These are phyloP conservation scores for Fusarium hainanense DNA, from an alignment of 2,329 filamentous ascomycete genomes.

Conservation along the genomic window DNA sequence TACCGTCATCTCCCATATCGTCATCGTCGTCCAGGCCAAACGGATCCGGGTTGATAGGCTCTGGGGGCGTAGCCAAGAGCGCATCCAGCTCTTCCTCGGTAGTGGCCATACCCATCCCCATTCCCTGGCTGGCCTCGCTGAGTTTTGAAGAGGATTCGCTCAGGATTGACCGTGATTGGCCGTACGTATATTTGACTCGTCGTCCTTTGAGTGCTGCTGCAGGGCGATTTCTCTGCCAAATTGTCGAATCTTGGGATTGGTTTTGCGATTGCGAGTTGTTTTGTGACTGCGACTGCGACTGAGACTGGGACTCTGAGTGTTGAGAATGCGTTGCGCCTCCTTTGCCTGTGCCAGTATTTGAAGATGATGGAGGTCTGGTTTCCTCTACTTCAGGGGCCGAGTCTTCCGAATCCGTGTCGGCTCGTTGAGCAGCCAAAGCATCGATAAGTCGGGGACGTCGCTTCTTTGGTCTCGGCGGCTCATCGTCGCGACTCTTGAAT, in stretches of 20 bases:
- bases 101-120: slow-evolving; percentile 32
- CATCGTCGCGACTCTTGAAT: slow-evolving; percentile 9
- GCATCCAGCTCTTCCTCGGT: slow-evolving; percentile 42
- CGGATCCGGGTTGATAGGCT: slow-evolving; percentile 39
- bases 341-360: slow-evolving; percentile 28
- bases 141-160: slow-evolving; percentile 46
- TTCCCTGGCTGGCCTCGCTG: slow-evolving; percentile 36
- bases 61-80: slow-evolving; percentile 39
- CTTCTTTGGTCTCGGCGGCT: slow-evolving; percentile 19
- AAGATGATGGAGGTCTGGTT: slow-evolving; percentile 11
- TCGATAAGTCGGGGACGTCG: slow-evolving; percentile 56
- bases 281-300: slow-evolving; percentile 26
- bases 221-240: slow-evolving; percentile 45
- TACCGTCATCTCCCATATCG: slow-evolving; percentile 53
- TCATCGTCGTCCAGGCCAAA: slow-evolving; percentile 47
- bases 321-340: slow-evolving; percentile 38
- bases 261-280: slow-evolving; percentile 24
- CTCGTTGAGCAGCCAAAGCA: slow-evolving; percentile 54
- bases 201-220: slow-evolving; percentile 45
- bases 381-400: slow-evolving; percentile 28
- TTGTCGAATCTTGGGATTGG: slow-evolving; percentile 33
- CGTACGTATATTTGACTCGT: slow-evolving; percentile 52
- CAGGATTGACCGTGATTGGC: slow-evolving; percentile 48
- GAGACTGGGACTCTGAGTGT: slow-evolving; percentile 14
- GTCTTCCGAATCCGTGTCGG: slow-evolving; percentile 49